Percentiles rank a stretch among this genome's conserved stretches.
Evolutionary conservation across 179 eudicot species (phyloP).

Genomic region (Camellia oleifera): DNA sequence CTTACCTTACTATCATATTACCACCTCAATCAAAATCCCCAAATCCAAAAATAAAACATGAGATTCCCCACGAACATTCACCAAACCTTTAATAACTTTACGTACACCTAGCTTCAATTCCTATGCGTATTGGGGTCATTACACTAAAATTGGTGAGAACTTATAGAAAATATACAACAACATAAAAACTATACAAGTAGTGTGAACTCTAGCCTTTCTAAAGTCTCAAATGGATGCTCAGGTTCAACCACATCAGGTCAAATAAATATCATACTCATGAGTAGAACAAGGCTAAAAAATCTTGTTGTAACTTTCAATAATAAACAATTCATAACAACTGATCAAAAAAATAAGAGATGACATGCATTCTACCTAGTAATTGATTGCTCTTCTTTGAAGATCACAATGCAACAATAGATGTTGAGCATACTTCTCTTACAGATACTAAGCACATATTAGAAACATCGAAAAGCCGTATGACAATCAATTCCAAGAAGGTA

Average conservation of each 20-base stretch:
- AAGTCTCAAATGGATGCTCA: not conserved
- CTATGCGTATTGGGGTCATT: no score
- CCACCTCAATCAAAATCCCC: no score
- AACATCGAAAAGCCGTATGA: not conserved
- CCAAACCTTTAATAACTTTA: no score
- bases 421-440: slow-evolving; percentile 91
- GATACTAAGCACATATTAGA: slow-evolving; percentile 29
- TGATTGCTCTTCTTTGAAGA: slow-evolving; percentile 66
- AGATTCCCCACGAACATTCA: no score
- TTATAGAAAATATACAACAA: not conserved
- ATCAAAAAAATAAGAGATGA: not conserved
- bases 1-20: no score
- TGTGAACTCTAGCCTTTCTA: not conserved
- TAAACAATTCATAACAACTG: no score
- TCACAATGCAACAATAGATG: slow-evolving; percentile 68
- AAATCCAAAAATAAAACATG: no score
- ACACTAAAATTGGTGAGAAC: not conserved
- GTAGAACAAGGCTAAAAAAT: not conserved
- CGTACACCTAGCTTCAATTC: no score
- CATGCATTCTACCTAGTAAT: slow-evolving; percentile 59
- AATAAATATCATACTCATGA: not conserved
- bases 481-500: not conserved
- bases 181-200: not conserved
- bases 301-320: not conserved
- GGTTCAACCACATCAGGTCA: not conserved